phyloP scores from a whole-genome alignment of 1,139 yeast species.

The Debaryomyces singareniensis region DNA sequence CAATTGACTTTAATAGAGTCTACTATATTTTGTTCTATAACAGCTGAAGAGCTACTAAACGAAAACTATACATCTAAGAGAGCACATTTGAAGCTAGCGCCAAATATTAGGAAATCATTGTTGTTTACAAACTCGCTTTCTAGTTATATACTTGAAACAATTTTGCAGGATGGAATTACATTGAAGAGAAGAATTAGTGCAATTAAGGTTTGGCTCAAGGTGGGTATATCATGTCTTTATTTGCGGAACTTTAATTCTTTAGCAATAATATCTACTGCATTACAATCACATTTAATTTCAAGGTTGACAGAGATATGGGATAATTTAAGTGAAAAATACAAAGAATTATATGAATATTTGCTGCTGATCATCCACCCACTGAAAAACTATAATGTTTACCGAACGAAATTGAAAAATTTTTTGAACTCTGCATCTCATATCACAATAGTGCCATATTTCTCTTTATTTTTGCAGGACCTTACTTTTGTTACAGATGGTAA shows the following conservation, averaged over 20 bases:
- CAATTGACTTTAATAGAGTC: conserved; percentile 81
- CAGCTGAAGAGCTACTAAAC: conserved; percentile 68
- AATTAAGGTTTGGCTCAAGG: conserved; percentile 76
- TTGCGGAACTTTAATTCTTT: conserved; percentile 79
- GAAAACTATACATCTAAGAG: conserved; percentile 66
- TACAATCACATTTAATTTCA: conserved; percentile 76
- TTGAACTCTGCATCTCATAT: conserved; percentile 49
- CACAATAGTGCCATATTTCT: conserved; percentile 83
- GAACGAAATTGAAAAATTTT: conserved; percentile 59
- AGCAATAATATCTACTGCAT: conserved; percentile 81
- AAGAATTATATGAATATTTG: conserved; percentile 58
- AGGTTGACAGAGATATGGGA: conserved; percentile 64
- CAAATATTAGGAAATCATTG: conserved; percentile 66
- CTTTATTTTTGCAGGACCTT: conserved; percentile 77
- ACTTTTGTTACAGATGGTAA: conserved; percentile 89
- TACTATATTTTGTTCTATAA: conserved; percentile 58
- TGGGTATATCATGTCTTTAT: conserved; percentile 76
- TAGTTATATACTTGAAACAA: conserved; percentile 76
- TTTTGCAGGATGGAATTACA: conserved; percentile 49
- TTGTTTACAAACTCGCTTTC: conserved; percentile 74
- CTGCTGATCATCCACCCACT: conserved; percentile 75
- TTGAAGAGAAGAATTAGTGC: conserved; percentile 50
- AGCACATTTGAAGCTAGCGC: conserved; percentile 57
- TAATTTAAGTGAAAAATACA: conserved; percentile 59
- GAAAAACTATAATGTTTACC: conserved; percentile 71